Percentiles rank a stretch among this genome's conserved stretches.
phyloP scores from a whole-genome alignment of 441 rosid genomes.

The Erodium texanum region DNA sequence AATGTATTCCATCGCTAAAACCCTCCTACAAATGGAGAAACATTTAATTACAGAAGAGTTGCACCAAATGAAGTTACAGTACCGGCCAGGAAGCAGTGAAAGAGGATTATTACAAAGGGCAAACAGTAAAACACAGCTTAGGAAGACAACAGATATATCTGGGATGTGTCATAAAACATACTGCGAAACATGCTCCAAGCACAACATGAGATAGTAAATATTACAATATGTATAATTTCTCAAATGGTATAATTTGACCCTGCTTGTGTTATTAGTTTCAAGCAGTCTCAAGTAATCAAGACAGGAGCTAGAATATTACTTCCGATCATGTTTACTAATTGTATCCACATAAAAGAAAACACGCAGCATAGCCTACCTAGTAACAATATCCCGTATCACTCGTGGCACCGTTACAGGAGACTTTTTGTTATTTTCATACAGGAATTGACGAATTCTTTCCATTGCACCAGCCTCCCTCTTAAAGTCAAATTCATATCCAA shows the following conservation, averaged over 20 bases:
- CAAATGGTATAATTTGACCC: background rate
- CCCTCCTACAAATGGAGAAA: conserved; percentile 43
- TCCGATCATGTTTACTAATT: background rate
- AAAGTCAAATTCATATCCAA: conserved; percentile 93
- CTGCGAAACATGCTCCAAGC: background rate
- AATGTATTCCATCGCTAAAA: conserved; percentile 80
- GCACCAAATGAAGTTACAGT: too few relatives aligned
- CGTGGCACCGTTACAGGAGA: conserved; percentile 77
- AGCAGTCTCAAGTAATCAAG: background rate
- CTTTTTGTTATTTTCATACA: conserved; percentile 61
- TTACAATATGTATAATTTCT: background rate
- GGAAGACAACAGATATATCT: background rate
- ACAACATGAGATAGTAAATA: too few relatives aligned
- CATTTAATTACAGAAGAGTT: too few relatives aligned
- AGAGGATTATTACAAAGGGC: background rate
- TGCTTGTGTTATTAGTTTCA: background rate
- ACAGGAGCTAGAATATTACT: background rate
- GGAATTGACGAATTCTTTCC: conserved; percentile 65
- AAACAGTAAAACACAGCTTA: background rate
- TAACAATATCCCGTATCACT: conserved; percentile 49
- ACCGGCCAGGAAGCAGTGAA: too few relatives aligned
- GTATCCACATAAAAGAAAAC: conserved; percentile 7
- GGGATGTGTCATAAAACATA: background rate
- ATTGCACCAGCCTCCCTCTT: conserved; percentile 75
- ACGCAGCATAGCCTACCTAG: conserved; percentile 41